Percentiles rank a stretch among this genome's conserved stretches.
Conservation (phyloP, 306 rosid species). For the Fagus crenata region DNA sequence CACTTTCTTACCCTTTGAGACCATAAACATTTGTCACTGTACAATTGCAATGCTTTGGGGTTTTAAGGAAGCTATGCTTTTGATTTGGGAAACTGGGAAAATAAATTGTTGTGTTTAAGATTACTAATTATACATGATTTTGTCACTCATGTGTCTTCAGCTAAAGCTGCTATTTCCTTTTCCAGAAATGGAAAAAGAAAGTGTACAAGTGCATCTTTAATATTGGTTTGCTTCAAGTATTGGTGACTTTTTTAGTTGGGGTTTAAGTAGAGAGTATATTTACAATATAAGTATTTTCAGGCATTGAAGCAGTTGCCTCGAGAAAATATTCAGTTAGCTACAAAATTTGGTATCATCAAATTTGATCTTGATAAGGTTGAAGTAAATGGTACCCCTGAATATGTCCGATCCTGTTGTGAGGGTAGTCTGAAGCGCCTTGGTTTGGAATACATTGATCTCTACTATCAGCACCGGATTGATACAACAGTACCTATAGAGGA, state of each 20-base stretch:
- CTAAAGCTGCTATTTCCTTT: background rate
- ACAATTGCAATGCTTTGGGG: background rate
- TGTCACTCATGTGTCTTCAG: too few species aligned
- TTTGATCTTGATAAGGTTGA: slow-evolving; percentile 17
- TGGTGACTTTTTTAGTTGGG: background rate
- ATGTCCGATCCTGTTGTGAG: slow-evolving; percentile 73
- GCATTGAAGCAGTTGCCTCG: slow-evolving; percentile 68
- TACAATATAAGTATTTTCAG: slow-evolving; percentile 26
- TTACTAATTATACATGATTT: too few species aligned
- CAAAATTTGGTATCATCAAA: slow-evolving; percentile 73
- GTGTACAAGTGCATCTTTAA: background rate
- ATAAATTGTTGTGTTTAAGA: too few species aligned
- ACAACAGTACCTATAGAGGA: slow-evolving; percentile 76
- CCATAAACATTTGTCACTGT: background rate
- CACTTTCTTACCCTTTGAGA: background rate
- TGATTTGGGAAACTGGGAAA: too few species aligned
- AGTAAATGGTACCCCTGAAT: slow-evolving; percentile 72
- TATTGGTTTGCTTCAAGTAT: background rate
- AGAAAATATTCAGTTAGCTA: slow-evolving; percentile 70
- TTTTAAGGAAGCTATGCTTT: background rate
- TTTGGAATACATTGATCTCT: slow-evolving; percentile 74
- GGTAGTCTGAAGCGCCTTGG: slow-evolving; percentile 77
- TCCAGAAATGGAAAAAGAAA: background rate
- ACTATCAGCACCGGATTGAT: slow-evolving; percentile 80
- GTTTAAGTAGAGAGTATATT: background rate